Percentiles rank a stretch among this genome's conserved stretches.
These are phyloP conservation scores for Verticillium klebahnii DNA, from an alignment of 2,329 filamentous ascomycete species.

Conservation along the genomic window DNA sequence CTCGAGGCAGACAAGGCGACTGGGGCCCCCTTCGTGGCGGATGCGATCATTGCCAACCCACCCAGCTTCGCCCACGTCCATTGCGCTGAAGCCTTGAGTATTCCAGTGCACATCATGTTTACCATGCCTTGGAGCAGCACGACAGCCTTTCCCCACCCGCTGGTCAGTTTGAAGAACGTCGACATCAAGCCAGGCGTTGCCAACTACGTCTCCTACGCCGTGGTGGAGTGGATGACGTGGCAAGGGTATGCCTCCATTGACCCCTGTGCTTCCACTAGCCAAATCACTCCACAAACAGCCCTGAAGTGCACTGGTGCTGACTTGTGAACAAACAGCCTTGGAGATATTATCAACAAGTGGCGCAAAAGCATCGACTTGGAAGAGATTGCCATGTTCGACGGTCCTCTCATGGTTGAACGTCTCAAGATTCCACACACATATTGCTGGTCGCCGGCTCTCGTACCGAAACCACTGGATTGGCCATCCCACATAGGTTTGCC, in stretches of 20 bases:
- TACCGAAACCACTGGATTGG: slow-evolving; percentile 60
- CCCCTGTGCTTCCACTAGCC: slow-evolving; percentile 63
- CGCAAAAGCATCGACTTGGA: slow-evolving; percentile 70
- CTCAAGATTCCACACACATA: slow-evolving; percentile 83
- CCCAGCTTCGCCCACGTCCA: slow-evolving; percentile 75
- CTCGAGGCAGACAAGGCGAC: slow-evolving; percentile 58
- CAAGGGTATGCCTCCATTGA: slow-evolving; percentile 66
- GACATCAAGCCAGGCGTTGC: slow-evolving; percentile 73
- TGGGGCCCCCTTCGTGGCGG: slow-evolving; percentile 70
- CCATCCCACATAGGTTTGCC: slow-evolving; percentile 40
- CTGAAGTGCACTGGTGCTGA: slow-evolving; percentile 25
- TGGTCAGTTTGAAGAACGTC: slow-evolving; percentile 74
- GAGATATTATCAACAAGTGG: slow-evolving; percentile 88
- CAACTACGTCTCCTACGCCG: slow-evolving; percentile 77
- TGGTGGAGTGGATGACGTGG: slow-evolving; percentile 92
- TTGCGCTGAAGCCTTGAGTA: slow-evolving; percentile 68
- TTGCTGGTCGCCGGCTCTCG: slow-evolving; percentile 80
- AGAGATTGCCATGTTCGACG: slow-evolving; percentile 74
- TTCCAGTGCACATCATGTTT: slow-evolving; percentile 83
- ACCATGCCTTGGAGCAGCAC: slow-evolving; percentile 94
- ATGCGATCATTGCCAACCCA: slow-evolving; percentile 75
- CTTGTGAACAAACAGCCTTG: slow-evolving; percentile 50
- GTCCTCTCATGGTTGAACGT: slow-evolving; percentile 71
- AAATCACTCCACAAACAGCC: slow-evolving; percentile 58
- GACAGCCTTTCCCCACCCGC: slow-evolving; percentile 77